Base-by-base conservation (phyloP, 2,329 filamentous ascomycete species). In the Neocatenulostroma microsporum region DNA sequence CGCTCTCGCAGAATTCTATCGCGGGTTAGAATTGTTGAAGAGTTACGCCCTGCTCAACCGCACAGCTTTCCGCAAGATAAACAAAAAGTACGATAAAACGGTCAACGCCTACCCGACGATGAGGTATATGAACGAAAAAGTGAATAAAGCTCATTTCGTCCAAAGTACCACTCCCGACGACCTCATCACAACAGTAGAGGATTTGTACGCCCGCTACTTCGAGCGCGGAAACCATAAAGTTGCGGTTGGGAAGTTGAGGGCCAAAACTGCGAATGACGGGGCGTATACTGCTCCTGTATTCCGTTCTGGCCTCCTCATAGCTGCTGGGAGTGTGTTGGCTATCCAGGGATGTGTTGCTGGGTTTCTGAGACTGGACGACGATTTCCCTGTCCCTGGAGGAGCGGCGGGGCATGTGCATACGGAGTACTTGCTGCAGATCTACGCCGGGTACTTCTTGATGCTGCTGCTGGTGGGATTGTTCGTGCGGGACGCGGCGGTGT, bases 61-160 rank as follows among this genome's bases (percentile, higher is more conserved):
- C 32, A 94, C 86, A 0, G 91, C 87, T 0, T 96, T 96, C 55
- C 80, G 88, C 21, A 98, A 98, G 61, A 86, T 98, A 56, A 95
- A 94, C 64, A 98, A 98, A 62, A 98, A 98, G 62, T 96, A 93
- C 58, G 88, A 96, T 69, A 98, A 96, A 64, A 78, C 82, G 2
- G 34, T 29, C 19, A 36, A 36, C 20, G 78, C 87, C 39, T 15
- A 19, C 7, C 21, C 31, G 4, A 20, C 74, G 81, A 74, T 83
- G 55, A 76, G 82, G 19, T 96, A 89, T 60, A 84, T 95, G 75
- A 81, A 80, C 21, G 88, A 95, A 50, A 89, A 89, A 56, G 87
- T 98, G 50, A 89, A 85, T 64, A 80, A 82, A 45, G 76, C 88
- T 2, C 86, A 84, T 73, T 98, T 98, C 53, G 89, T 95, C 26